Evolutionary conservation across 768 basidiomycete genomes (phyloP), one percentile per base, ranked within the genome.

Genomic region (Russula olivacea): DNA sequence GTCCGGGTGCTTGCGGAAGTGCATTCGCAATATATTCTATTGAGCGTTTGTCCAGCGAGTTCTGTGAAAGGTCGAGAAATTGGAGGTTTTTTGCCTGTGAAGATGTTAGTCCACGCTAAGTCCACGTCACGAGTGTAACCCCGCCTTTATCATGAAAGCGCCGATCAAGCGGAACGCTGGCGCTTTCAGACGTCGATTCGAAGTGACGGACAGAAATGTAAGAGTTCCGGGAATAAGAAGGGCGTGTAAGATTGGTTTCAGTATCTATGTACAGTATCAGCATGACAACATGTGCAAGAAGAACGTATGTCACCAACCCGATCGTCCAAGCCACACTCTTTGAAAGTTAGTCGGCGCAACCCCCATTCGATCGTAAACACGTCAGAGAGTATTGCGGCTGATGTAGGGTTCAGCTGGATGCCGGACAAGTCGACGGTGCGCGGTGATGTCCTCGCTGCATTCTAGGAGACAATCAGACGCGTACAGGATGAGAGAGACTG

Each of bases 361-460:
- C 94, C 95, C 90, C 94, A 98, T 73, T 98, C 93, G 61, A 97
- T 87, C 9, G 85, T 84, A 66, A 98, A 85, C 15, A 97, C 85
- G 74, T 98, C 96, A 0, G 96, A 88, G 19, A 99, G 80, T 19
- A 93, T 86, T 14, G 87, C 85, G 0, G 92, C 88, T 0, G 83
- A 79, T 2, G 85, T 80, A 1, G 80, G 73, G 0, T 83, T 88
- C 21, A 98, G 79, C 68, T 87, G 87, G 23, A 88, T 83, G 11
- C 89, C 83, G 2, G 92, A 87, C n/a, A 93, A 77, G 72, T 93
- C 89, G 19, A 94, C 80, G 0, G 85, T 79, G 19, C 91, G 82
- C 0, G 92, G 91, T 47, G 75, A 78, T 11, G 78, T 79, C 11
- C 75, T 69, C 21, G 83, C 75, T 38, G 83, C 82, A 52, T 77